Conservation (phyloP, 331 rosid genomes). For the Quercus tomentella region DNA sequence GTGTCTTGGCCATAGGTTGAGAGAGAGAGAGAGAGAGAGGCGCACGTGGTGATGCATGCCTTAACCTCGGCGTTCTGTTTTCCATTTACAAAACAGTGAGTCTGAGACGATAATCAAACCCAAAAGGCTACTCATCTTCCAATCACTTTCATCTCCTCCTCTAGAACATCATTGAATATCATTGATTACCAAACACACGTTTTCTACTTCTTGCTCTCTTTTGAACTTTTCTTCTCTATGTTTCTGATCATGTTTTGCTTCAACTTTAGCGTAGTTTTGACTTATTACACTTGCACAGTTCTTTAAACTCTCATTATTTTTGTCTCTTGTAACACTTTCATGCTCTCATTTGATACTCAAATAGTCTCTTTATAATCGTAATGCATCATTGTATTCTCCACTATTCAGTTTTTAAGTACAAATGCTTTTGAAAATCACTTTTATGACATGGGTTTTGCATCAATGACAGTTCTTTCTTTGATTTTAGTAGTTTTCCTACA, state of each 20-base stretch:
- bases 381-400: background rate
- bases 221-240: conserved; percentile 8
- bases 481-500: conserved; percentile 12
- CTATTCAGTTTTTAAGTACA: background rate
- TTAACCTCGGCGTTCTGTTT: conserved; percentile 10
- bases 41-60: conserved; percentile 63
- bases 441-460: background rate
- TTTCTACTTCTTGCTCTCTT: background rate
- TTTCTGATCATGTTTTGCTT: background rate
- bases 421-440: background rate
- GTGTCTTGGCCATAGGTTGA: background rate
- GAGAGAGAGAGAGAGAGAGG: conserved; percentile 23
- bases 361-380: background rate
- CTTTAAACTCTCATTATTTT: background rate
- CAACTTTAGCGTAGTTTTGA: background rate
- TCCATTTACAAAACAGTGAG: conserved; percentile 15
- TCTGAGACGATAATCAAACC: conserved; percentile 20
- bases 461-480: background rate
- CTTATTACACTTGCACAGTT: background rate
- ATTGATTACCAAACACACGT: background rate
- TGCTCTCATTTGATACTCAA: background rate
- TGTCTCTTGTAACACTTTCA: background rate
- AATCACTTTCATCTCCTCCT: conserved; percentile 19
- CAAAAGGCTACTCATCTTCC: conserved; percentile 15
- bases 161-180: conserved; percentile 1